These are phyloP conservation scores for Ogataea hybrid DNA, from an alignment of 1,139 yeast genomes.

Conservation along the genomic window DNA sequence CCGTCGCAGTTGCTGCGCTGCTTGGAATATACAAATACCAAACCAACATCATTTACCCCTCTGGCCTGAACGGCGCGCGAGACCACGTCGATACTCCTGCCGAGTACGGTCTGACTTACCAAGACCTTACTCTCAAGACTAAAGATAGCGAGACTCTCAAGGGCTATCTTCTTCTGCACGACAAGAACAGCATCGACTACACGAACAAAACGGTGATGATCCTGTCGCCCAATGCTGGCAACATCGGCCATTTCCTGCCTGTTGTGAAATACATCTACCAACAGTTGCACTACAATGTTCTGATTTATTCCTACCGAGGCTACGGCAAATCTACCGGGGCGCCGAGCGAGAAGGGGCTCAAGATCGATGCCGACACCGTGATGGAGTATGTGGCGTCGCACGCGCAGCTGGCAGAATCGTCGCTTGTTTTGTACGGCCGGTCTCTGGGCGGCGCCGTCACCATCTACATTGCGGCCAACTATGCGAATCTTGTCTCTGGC, in stretches of 20 bases:
- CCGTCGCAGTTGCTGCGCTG: conserved; percentile 36
- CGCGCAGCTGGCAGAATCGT: conserved; percentile 48
- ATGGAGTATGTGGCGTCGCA: conserved; percentile 56
- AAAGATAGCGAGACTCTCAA: conserved; percentile 61
- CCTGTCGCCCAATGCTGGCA: conserved; percentile 93
- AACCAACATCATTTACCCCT: conserved; percentile 72
- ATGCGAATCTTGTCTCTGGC: conserved; percentile 51
- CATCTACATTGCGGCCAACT: conserved; percentile 68
- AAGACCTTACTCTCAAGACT: conserved; percentile 59
- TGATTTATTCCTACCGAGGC: conserved; percentile 87
- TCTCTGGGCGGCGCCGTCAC: conserved; percentile 97
- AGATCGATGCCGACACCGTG: conserved; percentile 76
- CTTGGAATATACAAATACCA: conserved; percentile 68
- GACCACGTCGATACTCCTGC: conserved; percentile 78
- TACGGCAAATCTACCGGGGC: conserved; percentile 83
- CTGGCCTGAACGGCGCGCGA: conserved; percentile 75
- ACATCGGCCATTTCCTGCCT: conserved; percentile 90
- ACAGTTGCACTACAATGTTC: conserved; percentile 70
- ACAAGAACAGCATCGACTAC: conserved; percentile 40
- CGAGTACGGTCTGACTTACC: conserved; percentile 65
- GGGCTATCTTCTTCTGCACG: conserved; percentile 49
- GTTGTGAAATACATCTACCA: conserved; percentile 70
- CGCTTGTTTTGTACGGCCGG: conserved; percentile 77
- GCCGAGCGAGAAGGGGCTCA: conserved; percentile 78
- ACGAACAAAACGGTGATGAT: conserved; percentile 70